A percentile compares a stretch with the other conserved stretches of the same genome.
These are phyloP conservation scores for Aspergillus candidus DNA, from an alignment of 2,329 filamentous ascomycete species.

Conservation along the genomic window DNA sequence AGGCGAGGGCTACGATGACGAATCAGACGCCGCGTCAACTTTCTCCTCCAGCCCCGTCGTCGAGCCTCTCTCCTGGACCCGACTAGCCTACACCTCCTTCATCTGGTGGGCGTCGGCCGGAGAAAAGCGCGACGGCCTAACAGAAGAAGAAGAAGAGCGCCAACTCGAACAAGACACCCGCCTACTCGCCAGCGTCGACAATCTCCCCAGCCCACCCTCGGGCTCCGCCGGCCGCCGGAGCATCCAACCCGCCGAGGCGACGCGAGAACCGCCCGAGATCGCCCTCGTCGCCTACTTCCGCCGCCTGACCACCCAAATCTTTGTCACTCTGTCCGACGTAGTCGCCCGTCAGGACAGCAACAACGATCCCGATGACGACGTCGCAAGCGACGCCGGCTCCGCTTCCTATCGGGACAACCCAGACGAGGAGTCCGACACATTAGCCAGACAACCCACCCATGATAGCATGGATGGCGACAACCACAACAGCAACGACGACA, in stretches of 20 bases:
- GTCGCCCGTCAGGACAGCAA: constrained; percentile 36
- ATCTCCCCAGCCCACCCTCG: constrained; percentile 22
- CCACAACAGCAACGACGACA: too few species aligned
- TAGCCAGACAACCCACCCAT: constrained; percentile 17
- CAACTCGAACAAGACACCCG: constrained; percentile 40
- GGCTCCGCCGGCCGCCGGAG: constrained; percentile 23
- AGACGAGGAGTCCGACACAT: constrained; percentile 18
- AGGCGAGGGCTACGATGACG: constrained; percentile 29
- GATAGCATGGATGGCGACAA: constrained; percentile 2
- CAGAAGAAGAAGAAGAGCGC: constrained; percentile 48
- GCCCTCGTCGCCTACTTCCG: constrained; percentile 47
- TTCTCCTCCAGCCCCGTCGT: constrained; percentile 43
- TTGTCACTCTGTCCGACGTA: constrained; percentile 39
- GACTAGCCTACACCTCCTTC: constrained; percentile 56
- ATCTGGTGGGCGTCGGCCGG: constrained; percentile 65
- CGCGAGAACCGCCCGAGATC: constrained; percentile 39
- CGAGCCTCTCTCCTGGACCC: constrained; percentile 55
- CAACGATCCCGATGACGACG: constrained; percentile 14
- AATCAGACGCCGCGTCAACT: constrained; percentile 34
- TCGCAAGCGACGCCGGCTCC: constrained; percentile 14
- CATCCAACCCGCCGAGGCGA: constrained; percentile 21
- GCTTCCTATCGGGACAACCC: constrained; percentile 19
- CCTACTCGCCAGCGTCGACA: constrained; percentile 33
- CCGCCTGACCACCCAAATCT: constrained; percentile 42
- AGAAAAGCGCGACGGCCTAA: constrained; percentile 50